These are phyloP conservation scores for Melanomma pulvis-pyrius DNA, from an alignment of 495 filamentous ascomycete genomes.

Conservation along the genomic window DNA sequence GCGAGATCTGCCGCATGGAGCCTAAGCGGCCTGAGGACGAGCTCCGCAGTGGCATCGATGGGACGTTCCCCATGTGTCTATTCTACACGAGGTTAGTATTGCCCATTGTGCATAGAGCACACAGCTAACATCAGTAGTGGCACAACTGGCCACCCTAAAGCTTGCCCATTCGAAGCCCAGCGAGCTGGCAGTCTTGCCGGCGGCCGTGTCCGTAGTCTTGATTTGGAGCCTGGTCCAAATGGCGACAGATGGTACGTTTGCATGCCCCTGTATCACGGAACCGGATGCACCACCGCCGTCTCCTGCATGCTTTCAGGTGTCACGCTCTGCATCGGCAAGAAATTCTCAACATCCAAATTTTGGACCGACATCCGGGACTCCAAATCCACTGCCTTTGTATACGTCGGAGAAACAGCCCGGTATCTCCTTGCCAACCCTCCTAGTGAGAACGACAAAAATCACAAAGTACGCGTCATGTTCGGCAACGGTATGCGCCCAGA, in stretches of 20 bases:
- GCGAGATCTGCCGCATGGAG: constrained; percentile 53
- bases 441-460: constrained; percentile 63
- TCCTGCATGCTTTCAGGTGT: constrained; percentile 59
- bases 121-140: constrained; percentile 49
- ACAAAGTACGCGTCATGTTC: constrained; percentile 68
- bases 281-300: constrained; percentile 62
- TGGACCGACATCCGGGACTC: constrained; percentile 75
- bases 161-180: constrained; percentile 56
- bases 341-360: constrained; percentile 71
- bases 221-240: constrained; percentile 45
- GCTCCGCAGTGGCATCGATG: constrained; percentile 52
- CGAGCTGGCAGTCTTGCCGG: constrained; percentile 40
- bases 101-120: neutral
- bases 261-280: constrained; percentile 84
- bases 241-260: constrained; percentile 72
- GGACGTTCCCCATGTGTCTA: constrained; percentile 58
- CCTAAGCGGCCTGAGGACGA: constrained; percentile 55
- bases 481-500: constrained; percentile 80
- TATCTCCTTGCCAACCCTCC: constrained; percentile 74
- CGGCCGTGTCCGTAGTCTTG: constrained; percentile 40
- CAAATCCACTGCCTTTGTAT: constrained; percentile 69
- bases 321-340: constrained; percentile 67
- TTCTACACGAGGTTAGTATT: constrained; percentile 64
- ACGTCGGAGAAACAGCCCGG: constrained; percentile 80
- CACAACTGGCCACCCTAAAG: constrained; percentile 69